A percentile compares a stretch with the other conserved stretches of the same genome.
Evolutionary conservation across 805 yeast species (phyloP).

Genomic region (Saturnispora sekii): DNA sequence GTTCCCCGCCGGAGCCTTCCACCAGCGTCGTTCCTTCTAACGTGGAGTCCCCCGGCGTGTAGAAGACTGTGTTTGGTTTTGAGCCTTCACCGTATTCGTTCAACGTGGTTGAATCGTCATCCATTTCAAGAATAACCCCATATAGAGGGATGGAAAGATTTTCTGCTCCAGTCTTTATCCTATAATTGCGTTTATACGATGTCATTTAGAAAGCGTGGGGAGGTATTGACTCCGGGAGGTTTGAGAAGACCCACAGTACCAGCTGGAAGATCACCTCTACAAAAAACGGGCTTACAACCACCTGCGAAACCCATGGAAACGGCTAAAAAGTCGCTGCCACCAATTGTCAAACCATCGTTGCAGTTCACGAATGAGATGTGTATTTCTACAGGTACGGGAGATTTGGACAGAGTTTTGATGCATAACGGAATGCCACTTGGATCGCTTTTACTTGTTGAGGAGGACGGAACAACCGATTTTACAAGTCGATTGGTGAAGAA

Average conservation of each 20-base stretch:
- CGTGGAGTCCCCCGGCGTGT: constrained; percentile 15
- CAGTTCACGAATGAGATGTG: constrained; percentile 59
- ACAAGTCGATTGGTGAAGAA: constrained; percentile 57
- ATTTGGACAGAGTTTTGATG: constrained; percentile 61
- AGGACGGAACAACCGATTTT: constrained; percentile 83
- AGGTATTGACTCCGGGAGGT: constrained; percentile 27
- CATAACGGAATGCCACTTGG: constrained; percentile 89
- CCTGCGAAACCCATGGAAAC: too few relatives aligned
- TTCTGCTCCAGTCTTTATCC: too few relatives aligned
- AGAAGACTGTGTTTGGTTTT: constrained; percentile 13
- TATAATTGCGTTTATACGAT: constrained; percentile 20
- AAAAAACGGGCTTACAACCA: neutral
- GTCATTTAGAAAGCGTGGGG: constrained; percentile 55
- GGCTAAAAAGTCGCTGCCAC: constrained; percentile 15
- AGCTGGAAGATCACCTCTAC: neutral
- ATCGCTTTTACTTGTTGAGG: constrained; percentile 59
- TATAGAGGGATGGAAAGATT: too few relatives aligned
- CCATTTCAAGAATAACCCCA: too few relatives aligned
- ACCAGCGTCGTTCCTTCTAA: neutral
- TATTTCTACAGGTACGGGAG: constrained; percentile 70
- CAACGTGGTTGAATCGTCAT: too few relatives aligned
- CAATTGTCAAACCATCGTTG: constrained; percentile 68
- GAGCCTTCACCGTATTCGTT: too few relatives aligned
- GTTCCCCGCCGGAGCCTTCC: neutral
- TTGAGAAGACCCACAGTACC: constrained; percentile 8